Conservation (phyloP, 495 filamentous ascomycete genomes). For the Aspergillus baeticus region DNA sequence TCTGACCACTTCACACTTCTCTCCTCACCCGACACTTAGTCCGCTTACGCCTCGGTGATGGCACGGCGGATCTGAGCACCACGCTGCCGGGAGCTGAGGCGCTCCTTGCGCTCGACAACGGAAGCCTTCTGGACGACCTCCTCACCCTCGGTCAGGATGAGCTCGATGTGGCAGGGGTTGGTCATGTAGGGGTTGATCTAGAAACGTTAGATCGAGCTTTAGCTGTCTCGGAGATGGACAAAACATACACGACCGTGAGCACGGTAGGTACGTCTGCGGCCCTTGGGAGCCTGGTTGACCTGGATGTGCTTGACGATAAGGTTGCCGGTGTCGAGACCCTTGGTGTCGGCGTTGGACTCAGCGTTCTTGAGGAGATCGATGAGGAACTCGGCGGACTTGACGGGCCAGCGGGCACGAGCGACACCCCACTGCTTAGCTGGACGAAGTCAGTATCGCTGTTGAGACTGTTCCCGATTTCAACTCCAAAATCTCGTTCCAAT, state of each 20-base stretch:
- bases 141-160: slow-evolving; percentile 98
- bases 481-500: background rate
- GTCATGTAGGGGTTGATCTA: slow-evolving; percentile 99
- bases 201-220: background rate
- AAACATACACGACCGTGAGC: slow-evolving; percentile 97
- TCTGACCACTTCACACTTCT: slow-evolving; percentile 22
- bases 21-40: slow-evolving; percentile 30
- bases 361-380: slow-evolving; percentile 97
- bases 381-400: slow-evolving; percentile 98
- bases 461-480: background rate
- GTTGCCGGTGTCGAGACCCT: slow-evolving; percentile 96
- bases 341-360: slow-evolving; percentile 97
- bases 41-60: slow-evolving; percentile 73
- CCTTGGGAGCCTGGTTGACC: slow-evolving; percentile 99
- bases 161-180: slow-evolving; percentile 99
- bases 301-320: slow-evolving; percentile 99
- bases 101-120: slow-evolving; percentile 57
- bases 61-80: slow-evolving; percentile 74
- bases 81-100: slow-evolving; percentile 84
- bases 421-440: slow-evolving; percentile 98
- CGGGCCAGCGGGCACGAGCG: slow-evolving; percentile 94
- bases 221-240: background rate
- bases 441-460: slow-evolving; percentile 25
- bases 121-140: slow-evolving; percentile 74
- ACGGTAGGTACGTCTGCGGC: slow-evolving; percentile 96